A percentile compares a stretch with the other conserved stretches of the same genome.
These are phyloP conservation scores for Alternaria triticina DNA, from an alignment of 2,329 filamentous ascomycete species.

Conservation along the genomic window DNA sequence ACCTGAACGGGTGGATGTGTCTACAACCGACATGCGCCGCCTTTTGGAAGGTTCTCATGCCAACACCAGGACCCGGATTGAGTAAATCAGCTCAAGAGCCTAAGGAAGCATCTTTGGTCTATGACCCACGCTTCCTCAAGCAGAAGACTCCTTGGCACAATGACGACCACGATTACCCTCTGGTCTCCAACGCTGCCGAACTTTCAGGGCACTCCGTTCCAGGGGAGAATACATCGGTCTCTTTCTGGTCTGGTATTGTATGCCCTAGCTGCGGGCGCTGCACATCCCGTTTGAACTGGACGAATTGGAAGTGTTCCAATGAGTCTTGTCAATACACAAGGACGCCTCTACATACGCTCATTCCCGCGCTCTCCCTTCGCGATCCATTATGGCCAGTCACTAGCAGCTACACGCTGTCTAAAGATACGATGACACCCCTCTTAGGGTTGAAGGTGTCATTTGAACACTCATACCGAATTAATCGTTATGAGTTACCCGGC, in stretches of 20 bases:
- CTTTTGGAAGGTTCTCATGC: slow-evolving; percentile 60
- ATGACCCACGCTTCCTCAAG: slow-evolving; percentile 64
- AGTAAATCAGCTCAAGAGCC: slow-evolving; percentile 34
- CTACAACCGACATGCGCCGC: slow-evolving; percentile 57
- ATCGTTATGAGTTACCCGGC: slow-evolving; percentile 57
- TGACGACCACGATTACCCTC: slow-evolving; percentile 45
- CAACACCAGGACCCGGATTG: not conserved
- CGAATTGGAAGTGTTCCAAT: slow-evolving; percentile 66
- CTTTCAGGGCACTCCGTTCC: slow-evolving; percentile 46
- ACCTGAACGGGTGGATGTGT: slow-evolving; percentile 64
- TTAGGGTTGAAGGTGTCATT: slow-evolving; percentile 45
- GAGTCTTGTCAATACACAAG: slow-evolving; percentile 58
- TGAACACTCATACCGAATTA: slow-evolving; percentile 51
- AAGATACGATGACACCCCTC: slow-evolving; percentile 35
- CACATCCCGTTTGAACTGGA: slow-evolving; percentile 66
- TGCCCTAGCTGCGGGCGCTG: slow-evolving; percentile 70
- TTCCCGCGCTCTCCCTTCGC: slow-evolving; percentile 36
- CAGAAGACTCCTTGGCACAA: slow-evolving; percentile 57
- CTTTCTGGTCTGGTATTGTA: slow-evolving; percentile 68
- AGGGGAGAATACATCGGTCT: slow-evolving; percentile 57
- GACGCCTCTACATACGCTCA: slow-evolving; percentile 35
- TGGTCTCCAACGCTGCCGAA: slow-evolving; percentile 30
- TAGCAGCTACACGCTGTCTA: slow-evolving; percentile 40
- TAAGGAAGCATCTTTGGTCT: slow-evolving; percentile 52
- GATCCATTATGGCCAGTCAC: slow-evolving; percentile 48